Conservation (phyloP, 2,329 filamentous ascomycete genomes). For the Zasmidium angulare region DNA sequence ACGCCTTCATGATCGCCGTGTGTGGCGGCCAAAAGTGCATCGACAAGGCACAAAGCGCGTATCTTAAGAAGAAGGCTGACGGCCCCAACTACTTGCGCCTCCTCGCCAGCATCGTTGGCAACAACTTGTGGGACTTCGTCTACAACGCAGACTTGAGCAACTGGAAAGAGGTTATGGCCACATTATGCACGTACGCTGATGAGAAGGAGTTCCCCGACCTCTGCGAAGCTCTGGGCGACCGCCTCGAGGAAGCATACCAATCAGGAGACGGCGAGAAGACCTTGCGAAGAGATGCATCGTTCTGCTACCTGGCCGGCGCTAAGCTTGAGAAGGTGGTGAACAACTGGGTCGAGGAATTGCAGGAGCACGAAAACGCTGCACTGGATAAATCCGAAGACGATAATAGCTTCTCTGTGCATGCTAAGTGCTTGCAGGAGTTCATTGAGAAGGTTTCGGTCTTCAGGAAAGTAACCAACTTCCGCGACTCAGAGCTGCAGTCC, state of each 20-base stretch:
- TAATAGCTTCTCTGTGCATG: conserved; percentile 88
- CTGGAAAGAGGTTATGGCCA: conserved; percentile 97
- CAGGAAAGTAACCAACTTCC: conserved; percentile 88
- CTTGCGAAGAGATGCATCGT: conserved; percentile 81
- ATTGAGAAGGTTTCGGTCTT: conserved; percentile 99
- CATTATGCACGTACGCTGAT: conserved; percentile 91
- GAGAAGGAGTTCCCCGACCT: conserved; percentile 89
- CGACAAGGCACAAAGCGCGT: conserved; percentile 88
- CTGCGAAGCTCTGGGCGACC: conserved; percentile 90
- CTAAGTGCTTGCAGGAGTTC: conserved; percentile 82
- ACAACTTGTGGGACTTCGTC: conserved; percentile 97
- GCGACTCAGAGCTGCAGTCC: conserved; percentile 71
- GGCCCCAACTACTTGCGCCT: conserved; percentile 90
- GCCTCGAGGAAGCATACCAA: conserved; percentile 69
- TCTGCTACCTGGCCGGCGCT: conserved; percentile 93
- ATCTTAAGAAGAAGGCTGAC: conserved; percentile 77
- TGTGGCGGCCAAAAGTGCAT: conserved; percentile 91
- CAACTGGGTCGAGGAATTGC: conserved; percentile 89
- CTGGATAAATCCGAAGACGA: conserved; percentile 62
- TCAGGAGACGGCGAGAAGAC: conserved; percentile 50
- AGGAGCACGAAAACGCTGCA: conserved; percentile 76
- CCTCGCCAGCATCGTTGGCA: conserved; percentile 85
- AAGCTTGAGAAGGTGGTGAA: conserved; percentile 95
- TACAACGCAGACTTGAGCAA: conserved; percentile 90
- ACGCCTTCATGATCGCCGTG: conserved; percentile 97